Base-by-base conservation (phyloP, 768 basidiomycete genomes). In the Tephrocybe rancida region DNA sequence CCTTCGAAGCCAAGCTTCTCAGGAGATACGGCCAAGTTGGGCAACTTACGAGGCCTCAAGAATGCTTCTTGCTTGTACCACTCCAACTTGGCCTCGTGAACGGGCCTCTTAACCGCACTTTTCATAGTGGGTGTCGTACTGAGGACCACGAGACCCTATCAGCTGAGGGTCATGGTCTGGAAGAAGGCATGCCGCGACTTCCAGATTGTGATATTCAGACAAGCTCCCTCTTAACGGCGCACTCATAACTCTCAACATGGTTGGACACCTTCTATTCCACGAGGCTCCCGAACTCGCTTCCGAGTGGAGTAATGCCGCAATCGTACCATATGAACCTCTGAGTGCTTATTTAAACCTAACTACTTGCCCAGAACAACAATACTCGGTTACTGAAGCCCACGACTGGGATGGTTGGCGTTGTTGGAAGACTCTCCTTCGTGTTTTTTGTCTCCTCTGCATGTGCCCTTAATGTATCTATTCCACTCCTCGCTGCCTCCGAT, bases 401-500 rank as follows among this genome's bases (percentile, higher is more conserved):
- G 13, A 37, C 16, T n/a, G n/a, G n/a, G 35, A 43, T 43, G 42
- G 42, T 16, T 24, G 3, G 42, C 42, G 13, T 43, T 43, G 19
- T 7, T 43, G n/a, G 19, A 10, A 43, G 25, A 29, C 27, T 45
- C 25, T 18, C 14, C n/a, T 45, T 32, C 27, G 44, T 27, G 18
- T 27, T 45, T 7, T 16, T 45, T 19, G 27, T 18, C 11, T 43
- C 43, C 30, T 21, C 1, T 11, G 27, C 21, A 44, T 34, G 3
- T 24, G 41, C 50, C 25, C 42, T 70, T 24, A 57, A 71, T 35
- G 72, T 84, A 26, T 57, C 74, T 1, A 61, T 86, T 19, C 73
- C 80, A 8, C 55, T 76, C 34, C 50, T 58, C 9, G 61, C 73
- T 18, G 78, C 79, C 1, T 50, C 61, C 3, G 56, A 44, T 37